Conservation (phyloP, 768 basidiomycete species). For the Lactarius hengduanensis region DNA sequence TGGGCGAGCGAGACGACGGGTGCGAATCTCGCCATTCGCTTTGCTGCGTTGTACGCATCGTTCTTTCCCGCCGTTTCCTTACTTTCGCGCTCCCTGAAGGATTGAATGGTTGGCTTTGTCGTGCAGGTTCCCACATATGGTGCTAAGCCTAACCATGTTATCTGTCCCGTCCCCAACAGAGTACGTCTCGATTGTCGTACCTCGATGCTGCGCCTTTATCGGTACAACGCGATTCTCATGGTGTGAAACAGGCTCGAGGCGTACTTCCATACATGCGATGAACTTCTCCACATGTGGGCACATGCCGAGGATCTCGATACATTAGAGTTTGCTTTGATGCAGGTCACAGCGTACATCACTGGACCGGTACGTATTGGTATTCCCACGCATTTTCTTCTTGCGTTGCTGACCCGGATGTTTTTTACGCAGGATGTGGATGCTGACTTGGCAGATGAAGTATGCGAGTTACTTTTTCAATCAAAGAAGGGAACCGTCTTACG, state of each 20-base stretch:
- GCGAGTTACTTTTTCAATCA: not conserved
- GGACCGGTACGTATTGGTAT: conserved; percentile 23
- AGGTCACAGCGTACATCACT: conserved; percentile 31
- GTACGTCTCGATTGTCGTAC: conserved; percentile 7
- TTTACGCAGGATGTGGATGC: conserved; percentile 14
- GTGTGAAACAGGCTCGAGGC: conserved; percentile 10
- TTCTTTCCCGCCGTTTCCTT: not conserved
- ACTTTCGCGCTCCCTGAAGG: not conserved
- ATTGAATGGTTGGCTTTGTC: not conserved
- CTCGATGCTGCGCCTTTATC: not conserved
- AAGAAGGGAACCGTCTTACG: not conserved
- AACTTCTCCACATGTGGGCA: conserved; percentile 33
- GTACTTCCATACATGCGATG: conserved; percentile 32
- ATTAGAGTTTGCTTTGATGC: conserved; percentile 31
- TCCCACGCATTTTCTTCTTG: not conserved
- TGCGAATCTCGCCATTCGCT: conserved; percentile 31
- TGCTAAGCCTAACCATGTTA: conserved; percentile 22
- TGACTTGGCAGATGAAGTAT: conserved; percentile 23
- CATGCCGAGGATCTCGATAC: conserved; percentile 33
- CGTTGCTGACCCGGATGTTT: not conserved
- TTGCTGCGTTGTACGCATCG: conserved; percentile 28
- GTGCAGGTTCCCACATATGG: conserved; percentile 28
- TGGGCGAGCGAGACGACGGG: conserved; percentile 33
- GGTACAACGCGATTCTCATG: not conserved
- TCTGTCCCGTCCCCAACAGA: conserved; percentile 28